Base-by-base conservation (phyloP, 768 basidiomycete species). In the Trametes sanguinea region DNA sequence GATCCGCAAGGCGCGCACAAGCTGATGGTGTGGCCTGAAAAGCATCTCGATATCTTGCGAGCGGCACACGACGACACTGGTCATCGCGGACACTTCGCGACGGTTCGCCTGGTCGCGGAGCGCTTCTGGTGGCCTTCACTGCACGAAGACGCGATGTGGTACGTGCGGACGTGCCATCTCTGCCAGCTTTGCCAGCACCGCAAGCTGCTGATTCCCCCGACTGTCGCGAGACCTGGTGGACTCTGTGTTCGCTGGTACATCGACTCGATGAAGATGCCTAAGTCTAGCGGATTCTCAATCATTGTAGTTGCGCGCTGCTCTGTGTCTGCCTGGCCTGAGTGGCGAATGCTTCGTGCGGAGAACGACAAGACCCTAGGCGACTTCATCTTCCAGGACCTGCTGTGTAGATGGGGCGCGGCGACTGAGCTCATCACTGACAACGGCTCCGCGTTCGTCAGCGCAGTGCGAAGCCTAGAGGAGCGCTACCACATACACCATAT, bases 341-440 rank as follows among this genome's bases (percentile, higher is more conserved):
- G 60, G 54, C 58, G 61, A 0, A 57, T 67, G 39, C 66, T 80
- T 0, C 50, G 65, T 2, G 59, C 58, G 0, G 75, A 80, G 54
- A 77, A 70, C 0, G 73, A 61, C 0, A 29, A 54, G 1, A 63
- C 68, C 0, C 42, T 79, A 0, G 74, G 65, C 3, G 51, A 67
- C 29, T 80, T 72, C 45, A 65, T 81, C 32, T 75, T 75, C 29
- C 64, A 77, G 51, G 71, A 78, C 27, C 47, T n/a, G n/a, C n/a
- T n/a, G n/a, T n/a, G n/a, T n/a, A n/a, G n/a, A n/a, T n/a, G n/a
- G n/a, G n/a, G n/a, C 2, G 68, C 71, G 22, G 30, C 79, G 0
- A 16, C 10, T 0, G 67, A 75, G 29, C 76, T 82, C 11, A 73
- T 81, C 0, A 79, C 75, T 0, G 79, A 82, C 57, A 83, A 82